Evolutionary conservation across 2,329 filamentous ascomycete species (phyloP).

Genomic region (Curvularia spicifera): DNA sequence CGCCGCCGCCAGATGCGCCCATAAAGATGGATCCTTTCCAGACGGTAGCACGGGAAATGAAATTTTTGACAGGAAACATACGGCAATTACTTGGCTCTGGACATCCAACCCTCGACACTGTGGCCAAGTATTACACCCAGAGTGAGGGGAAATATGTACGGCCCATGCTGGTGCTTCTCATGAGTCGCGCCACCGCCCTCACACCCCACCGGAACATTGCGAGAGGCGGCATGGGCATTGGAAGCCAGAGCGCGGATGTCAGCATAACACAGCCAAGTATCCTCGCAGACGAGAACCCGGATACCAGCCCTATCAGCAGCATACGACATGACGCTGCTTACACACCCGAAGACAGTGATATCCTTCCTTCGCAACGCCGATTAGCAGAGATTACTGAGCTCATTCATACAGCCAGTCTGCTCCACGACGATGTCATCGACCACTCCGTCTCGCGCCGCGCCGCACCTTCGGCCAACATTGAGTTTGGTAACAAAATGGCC

Average conservation of each 20-base stretch:
- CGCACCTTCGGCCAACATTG: constrained; percentile 85
- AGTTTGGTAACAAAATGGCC: constrained; percentile 99
- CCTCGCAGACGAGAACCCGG: constrained; percentile 80
- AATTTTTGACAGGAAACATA: constrained; percentile 92
- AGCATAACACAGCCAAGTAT: constrained; percentile 66
- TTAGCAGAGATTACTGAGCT: constrained; percentile 96
- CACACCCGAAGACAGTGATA: constrained; percentile 63
- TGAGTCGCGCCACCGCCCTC: constrained; percentile 92
- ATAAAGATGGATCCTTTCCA: constrained; percentile 86
- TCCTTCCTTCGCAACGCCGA: constrained; percentile 90
- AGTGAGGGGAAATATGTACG: constrained; percentile 96
- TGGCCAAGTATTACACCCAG: constrained; percentile 97
- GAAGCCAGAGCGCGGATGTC: constrained; percentile 57
- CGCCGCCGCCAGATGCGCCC: constrained; percentile 65
- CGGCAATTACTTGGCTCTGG: constrained; percentile 90
- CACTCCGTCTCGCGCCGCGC: constrained; percentile 85
- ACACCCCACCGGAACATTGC: constrained; percentile 62
- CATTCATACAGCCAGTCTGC: constrained; percentile 93
- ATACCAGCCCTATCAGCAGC: constrained; percentile 59
- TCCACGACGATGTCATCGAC: constrained; percentile 98
- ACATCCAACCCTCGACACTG: constrained; percentile 91
- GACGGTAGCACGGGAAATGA: constrained; percentile 94
- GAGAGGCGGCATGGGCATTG: constrained; percentile 26
- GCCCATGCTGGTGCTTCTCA: constrained; percentile 91
- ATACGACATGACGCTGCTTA: constrained; percentile 56